Conservation (phyloP, 2,329 filamentous ascomycete species). For the Emmonsia crescens region DNA sequence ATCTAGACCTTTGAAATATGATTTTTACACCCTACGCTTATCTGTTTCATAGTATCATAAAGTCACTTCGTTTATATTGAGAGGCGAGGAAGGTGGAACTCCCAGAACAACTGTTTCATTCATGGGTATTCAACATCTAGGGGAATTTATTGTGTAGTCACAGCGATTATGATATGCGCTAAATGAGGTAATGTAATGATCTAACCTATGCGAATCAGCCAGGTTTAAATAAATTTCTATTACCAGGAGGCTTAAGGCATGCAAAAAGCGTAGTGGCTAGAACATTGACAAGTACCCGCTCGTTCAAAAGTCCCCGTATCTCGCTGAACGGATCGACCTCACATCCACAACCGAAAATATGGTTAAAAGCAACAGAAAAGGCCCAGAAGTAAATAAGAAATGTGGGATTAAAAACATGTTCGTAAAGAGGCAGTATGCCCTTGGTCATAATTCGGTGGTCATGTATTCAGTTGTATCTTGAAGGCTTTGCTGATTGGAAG, state of each 20-base stretch:
- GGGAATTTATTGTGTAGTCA: background rate
- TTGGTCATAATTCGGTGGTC: background rate
- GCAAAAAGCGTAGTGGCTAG: background rate
- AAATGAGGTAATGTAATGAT: background rate
- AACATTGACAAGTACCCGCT: background rate
- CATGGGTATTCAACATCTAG: background rate
- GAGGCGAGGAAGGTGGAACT: background rate
- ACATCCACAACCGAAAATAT: background rate
- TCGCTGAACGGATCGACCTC: background rate
- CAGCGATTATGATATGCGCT: background rate
- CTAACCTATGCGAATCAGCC: background rate
- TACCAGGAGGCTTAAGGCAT: background rate
- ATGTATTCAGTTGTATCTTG: background rate
- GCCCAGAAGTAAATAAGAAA: background rate
- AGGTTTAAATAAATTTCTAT: background rate
- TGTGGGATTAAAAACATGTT: slow-evolving; percentile 1
- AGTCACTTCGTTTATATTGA: background rate
- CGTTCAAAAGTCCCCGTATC: background rate
- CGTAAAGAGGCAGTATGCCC: background rate
- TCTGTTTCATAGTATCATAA: background rate
- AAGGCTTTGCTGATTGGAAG: background rate
- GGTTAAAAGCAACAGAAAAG: background rate
- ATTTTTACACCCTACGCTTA: background rate
- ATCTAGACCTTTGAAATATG: background rate
- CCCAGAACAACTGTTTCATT: background rate